Evolutionary conservation across 2,329 filamentous ascomycete genomes (phyloP), one percentile per base, ranked within the genome.

Genomic region (Hymenoscyphus salicellus): DNA sequence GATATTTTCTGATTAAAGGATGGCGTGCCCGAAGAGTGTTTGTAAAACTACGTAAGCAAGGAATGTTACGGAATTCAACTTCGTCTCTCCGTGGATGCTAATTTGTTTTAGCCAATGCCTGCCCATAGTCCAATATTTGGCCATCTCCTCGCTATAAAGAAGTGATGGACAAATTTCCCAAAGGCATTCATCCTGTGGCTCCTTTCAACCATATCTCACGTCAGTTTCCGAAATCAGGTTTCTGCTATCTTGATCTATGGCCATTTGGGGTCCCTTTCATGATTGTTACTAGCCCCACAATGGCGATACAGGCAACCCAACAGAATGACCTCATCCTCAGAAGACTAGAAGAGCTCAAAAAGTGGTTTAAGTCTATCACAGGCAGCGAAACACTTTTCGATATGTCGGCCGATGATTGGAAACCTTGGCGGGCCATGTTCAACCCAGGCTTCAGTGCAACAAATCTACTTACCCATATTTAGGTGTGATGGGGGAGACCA

Each of bases 171-270:
- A 46, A 2, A 10, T 20, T 46, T 46, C 43, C n/a, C n/a, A 23
- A n/a, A n/a, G n/a, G 43, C 43, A 20, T 46, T 23, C 43, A 46
- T 46, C n/a, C 20, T 7, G 43, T 20, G 23, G 52, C 58, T 49
- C 10, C 43, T 2, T 56, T 56, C 32, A 23, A 49, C 6, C 30
- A 16, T 20, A 32, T 49, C 41, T 61, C 41, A n/a, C 49, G 41
- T 10, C 16, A 61, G n/a, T 69, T 68, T 20, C 41, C 57, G 0
- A 64, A 66, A 23, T 60, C 63, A 23, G 69, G 67, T 38, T 61
- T 59, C 1, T 70, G 64, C 36, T 72, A 72, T 55, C 41, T 73
- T 30, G 71, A 73, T 49, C 26, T 69, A 2, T 73, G 70, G 66
- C 71, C 71, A 5, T 68, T 71, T 36, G 32, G 43, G 16, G 56